Conservation (phyloP, 176 grass and related monocot genomes). For the Oryza glaberrima region DNA sequence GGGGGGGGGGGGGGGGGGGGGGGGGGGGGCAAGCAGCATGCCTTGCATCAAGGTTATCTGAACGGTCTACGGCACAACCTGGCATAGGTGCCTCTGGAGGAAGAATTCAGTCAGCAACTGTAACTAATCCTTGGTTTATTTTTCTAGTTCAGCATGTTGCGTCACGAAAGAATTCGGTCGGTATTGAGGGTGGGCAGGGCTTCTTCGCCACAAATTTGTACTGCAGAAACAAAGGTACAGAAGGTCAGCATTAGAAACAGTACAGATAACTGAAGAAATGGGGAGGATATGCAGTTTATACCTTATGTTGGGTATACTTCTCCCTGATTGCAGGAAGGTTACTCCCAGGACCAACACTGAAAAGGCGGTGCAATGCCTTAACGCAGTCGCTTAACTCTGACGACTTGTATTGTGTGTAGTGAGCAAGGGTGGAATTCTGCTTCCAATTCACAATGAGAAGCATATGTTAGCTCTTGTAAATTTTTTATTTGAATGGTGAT, state of each 20-base stretch:
- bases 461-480: conserved; percentile 22
- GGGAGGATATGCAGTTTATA: conserved; percentile 43
- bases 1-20: no score
- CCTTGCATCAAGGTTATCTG: neutral
- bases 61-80: no score
- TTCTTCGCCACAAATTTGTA: conserved; percentile 94
- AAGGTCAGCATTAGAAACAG: conserved; percentile 2
- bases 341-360: conserved; percentile 68
- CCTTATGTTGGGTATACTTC: conserved; percentile 99
- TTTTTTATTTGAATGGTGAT: neutral
- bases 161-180: conserved; percentile 66
- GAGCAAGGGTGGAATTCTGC: conserved; percentile 82
- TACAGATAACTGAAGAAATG: conserved; percentile 23
- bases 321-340: conserved; percentile 96
- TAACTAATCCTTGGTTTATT: conserved; percentile 21
- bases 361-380: conserved; percentile 63
- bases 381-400: conserved; percentile 74
- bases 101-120: conserved; percentile 57
- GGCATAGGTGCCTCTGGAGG: neutral
- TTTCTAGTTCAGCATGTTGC: conserved; percentile 35
- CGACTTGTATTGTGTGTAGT: conserved; percentile 85
- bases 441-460: conserved; percentile 25
- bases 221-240: conserved; percentile 36
- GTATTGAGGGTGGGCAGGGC: conserved; percentile 64
- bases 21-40: neutral